Percentiles rank a stretch among this genome's conserved stretches.
Conservation (phyloP, 2,329 filamentous ascomycete genomes). For the Colletotrichum nymphaeae region DNA sequence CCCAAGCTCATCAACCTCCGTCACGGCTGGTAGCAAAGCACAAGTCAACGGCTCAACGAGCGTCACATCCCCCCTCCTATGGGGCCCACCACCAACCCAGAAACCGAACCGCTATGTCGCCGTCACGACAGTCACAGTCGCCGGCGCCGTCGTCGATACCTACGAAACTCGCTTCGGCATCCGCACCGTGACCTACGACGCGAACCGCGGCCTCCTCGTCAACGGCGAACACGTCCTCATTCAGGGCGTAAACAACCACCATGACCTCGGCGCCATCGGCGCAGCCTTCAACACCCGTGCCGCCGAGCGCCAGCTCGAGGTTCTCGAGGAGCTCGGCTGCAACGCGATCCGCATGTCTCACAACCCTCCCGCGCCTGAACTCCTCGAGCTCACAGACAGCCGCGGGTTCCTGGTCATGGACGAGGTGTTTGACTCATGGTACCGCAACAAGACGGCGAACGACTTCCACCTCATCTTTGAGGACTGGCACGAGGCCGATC, state of each 20-base stretch:
- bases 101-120: slow-evolving; percentile 60
- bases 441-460: slow-evolving; percentile 54
- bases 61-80: slow-evolving; percentile 53
- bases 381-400: slow-evolving; percentile 61
- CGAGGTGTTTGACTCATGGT: slow-evolving; percentile 66
- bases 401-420: slow-evolving; percentile 63
- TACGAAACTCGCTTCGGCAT: slow-evolving; percentile 65
- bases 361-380: slow-evolving; percentile 63
- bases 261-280: slow-evolving; percentile 62
- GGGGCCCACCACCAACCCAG: slow-evolving; percentile 59
- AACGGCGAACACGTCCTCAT: slow-evolving; percentile 58
- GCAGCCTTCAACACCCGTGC: slow-evolving; percentile 62
- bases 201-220: slow-evolving; percentile 54
- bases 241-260: slow-evolving; percentile 62
- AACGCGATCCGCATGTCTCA: slow-evolving; percentile 64
- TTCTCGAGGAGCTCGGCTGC: slow-evolving; percentile 60
- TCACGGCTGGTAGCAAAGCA: slow-evolving; percentile 46
- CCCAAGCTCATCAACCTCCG: slow-evolving; percentile 40
- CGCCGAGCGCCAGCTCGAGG: slow-evolving; percentile 59
- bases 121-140: slow-evolving; percentile 50
- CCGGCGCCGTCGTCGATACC: slow-evolving; percentile 47
- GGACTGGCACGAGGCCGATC: slow-evolving; percentile 65
- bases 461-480: slow-evolving; percentile 64
- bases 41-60: slow-evolving; percentile 46
- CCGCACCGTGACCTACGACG: slow-evolving; percentile 53